A percentile compares a stretch with the other conserved stretches of the same genome.
Evolutionary conservation across 257 asterid species (phyloP).

Genomic region (Solanum habrochaites): DNA sequence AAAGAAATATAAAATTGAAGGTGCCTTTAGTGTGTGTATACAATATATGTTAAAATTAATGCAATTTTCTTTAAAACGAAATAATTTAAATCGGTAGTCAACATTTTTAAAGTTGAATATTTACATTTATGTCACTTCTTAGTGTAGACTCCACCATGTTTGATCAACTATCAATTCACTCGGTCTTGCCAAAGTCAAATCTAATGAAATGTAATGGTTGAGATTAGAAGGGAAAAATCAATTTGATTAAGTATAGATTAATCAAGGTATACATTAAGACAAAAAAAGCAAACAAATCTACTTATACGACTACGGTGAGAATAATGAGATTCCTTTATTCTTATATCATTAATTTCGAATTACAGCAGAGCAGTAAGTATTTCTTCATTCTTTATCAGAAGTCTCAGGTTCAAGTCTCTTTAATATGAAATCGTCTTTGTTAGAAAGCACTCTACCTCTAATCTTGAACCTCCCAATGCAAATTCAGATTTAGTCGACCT

Average conservation of each 20-base stretch:
- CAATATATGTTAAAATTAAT: neutral
- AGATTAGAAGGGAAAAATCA: neutral
- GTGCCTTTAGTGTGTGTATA: neutral
- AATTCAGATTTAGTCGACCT: fast-evolving
- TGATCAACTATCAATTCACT: neutral
- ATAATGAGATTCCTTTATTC: no score
- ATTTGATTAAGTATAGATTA: neutral
- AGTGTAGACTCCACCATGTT: neutral
- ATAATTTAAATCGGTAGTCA: neutral
- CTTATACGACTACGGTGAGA: neutral
- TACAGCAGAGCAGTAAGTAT: no score
- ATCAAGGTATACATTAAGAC: neutral
- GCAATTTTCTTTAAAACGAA: neutral
- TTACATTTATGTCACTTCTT: neutral
- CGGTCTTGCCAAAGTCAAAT: neutral
- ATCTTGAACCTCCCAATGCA: no score
- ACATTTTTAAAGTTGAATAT: neutral
- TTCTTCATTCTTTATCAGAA: no score
- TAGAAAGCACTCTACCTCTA: neutral
- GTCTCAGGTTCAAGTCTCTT: no score
- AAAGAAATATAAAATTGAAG: neutral
- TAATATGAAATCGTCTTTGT: neutral
- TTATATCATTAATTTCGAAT: no score
- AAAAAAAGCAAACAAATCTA: neutral
- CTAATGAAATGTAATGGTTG: neutral